These are phyloP conservation scores for Skeletonema costatum DNA, from an alignment of 108 stramenopile species.

Conservation along the genomic window DNA sequence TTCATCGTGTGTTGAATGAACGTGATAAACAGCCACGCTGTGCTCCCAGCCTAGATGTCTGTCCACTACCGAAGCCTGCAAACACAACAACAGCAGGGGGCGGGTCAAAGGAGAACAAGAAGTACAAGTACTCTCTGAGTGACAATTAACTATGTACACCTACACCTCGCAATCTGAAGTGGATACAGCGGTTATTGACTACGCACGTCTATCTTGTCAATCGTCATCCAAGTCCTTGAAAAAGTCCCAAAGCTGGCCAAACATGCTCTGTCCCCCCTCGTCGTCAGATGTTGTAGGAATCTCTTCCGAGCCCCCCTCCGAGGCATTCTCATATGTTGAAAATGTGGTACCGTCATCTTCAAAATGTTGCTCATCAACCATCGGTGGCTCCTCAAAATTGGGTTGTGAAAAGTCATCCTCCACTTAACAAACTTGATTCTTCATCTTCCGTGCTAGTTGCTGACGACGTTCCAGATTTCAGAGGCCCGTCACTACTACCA, in stretches of 20 bases:
- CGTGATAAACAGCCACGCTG: no score
- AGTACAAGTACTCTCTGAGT: no score
- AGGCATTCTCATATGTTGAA: constrained; percentile 16
- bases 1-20: no score
- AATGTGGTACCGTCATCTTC: constrained; percentile 38
- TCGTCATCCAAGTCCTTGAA: constrained; percentile 27
- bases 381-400: constrained; percentile 25
- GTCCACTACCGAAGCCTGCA: no score
- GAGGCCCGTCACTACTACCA: not conserved
- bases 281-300: not conserved
- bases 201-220: not conserved
- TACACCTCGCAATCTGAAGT: no score
- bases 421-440: not conserved
- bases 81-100: no score
- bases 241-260: constrained; percentile 33
- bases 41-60: no score
- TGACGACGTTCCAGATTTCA: not conserved
- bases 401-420: not conserved
- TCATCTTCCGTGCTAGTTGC: not conserved
- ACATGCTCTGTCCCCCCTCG: constrained; percentile 21
- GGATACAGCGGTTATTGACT: not conserved
- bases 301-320: constrained; percentile 1
- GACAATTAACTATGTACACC: no score
- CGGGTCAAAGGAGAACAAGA: no score
- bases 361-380: constrained; percentile 19